phyloP scores from a whole-genome alignment of 352 stramenopile species.

The Pythium phragmitis region DNA sequence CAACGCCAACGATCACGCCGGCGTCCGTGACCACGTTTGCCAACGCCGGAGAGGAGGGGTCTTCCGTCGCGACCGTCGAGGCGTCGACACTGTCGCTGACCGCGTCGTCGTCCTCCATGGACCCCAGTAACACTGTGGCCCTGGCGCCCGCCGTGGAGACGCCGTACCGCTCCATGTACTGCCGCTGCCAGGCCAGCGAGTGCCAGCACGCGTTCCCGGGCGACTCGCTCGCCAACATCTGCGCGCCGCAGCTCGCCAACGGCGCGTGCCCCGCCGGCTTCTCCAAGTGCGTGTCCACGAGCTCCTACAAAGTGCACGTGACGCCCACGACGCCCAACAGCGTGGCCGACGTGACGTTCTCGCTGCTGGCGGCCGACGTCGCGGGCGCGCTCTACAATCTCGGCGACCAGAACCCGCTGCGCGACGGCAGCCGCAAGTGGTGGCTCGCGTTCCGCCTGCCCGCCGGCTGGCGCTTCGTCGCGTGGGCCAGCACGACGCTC shows the following conservation, averaged over 20 bases:
- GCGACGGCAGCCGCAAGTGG: conserved; percentile 42
- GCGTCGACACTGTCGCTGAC: not conserved
- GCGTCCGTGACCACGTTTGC: not conserved
- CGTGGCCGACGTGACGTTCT: conserved; percentile 64
- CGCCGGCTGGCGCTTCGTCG: conserved; percentile 64
- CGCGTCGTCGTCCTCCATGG: not conserved
- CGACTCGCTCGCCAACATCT: conserved; percentile 34
- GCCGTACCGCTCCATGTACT: conserved; percentile 67
- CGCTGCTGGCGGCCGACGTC: conserved; percentile 69
- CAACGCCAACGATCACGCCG: conserved; percentile 1
- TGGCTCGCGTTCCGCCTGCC: conserved; percentile 74
- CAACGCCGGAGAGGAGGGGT: not conserved
- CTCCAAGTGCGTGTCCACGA: conserved; percentile 50
- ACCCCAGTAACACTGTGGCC: not conserved
- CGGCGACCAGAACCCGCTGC: conserved; percentile 47
- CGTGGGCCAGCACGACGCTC: conserved; percentile 56
- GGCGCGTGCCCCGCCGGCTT: conserved; percentile 60
- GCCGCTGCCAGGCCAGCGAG: conserved; percentile 60
- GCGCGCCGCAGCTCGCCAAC: conserved; percentile 40
- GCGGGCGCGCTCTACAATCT: conserved; percentile 72
- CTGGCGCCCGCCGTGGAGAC: conserved; percentile 4
- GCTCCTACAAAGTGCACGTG: conserved; percentile 71
- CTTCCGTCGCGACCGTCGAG: conserved; percentile 8
- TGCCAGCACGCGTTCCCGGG: conserved; percentile 72
- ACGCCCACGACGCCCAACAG: conserved; percentile 58